Evolutionary conservation across 2,329 filamentous ascomycete species (phyloP).

Genomic region (Dactylonectria macrodidyma): DNA sequence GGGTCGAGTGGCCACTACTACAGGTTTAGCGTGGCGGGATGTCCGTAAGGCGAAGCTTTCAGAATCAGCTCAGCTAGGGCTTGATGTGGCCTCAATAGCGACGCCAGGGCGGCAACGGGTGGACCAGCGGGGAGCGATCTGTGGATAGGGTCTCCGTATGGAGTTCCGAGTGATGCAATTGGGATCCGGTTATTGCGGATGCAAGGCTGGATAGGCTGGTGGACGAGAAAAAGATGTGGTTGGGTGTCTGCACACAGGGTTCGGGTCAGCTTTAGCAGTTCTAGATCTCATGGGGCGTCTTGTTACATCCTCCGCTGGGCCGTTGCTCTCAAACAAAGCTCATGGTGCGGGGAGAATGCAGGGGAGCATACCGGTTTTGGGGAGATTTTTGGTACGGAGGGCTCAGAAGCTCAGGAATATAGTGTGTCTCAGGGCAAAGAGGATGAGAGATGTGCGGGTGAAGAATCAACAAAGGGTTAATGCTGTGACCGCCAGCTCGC

Average conservation of each 20-base stretch:
- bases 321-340: background rate
- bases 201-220: conserved; percentile 12
- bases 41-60: conserved; percentile 47
- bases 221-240: conserved; percentile 20
- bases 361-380: conserved; percentile 36
- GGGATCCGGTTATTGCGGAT: conserved; percentile 38
- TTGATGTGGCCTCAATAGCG: conserved; percentile 44
- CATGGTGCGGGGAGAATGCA: conserved; percentile 3
- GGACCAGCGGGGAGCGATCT: conserved; percentile 1
- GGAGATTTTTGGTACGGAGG: too few species aligned
- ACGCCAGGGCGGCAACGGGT: conserved; percentile 45
- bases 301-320: conserved; percentile 9
- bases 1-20: conserved; percentile 43
- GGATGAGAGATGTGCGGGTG: conserved; percentile 26
- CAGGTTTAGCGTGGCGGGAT: conserved; percentile 50
- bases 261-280: conserved; percentile 26
- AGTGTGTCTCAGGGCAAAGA: background rate
- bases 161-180: conserved; percentile 36
- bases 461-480: conserved; percentile 29
- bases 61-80: conserved; percentile 32
- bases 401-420: conserved; percentile 22
- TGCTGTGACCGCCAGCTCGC: conserved; percentile 19
- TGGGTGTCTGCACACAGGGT: conserved; percentile 32
- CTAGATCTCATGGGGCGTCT: conserved; percentile 14
- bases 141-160: conserved; percentile 13